Conservation (phyloP, 208 protist genomes). For the Acanthamoeba royreba region DNA sequence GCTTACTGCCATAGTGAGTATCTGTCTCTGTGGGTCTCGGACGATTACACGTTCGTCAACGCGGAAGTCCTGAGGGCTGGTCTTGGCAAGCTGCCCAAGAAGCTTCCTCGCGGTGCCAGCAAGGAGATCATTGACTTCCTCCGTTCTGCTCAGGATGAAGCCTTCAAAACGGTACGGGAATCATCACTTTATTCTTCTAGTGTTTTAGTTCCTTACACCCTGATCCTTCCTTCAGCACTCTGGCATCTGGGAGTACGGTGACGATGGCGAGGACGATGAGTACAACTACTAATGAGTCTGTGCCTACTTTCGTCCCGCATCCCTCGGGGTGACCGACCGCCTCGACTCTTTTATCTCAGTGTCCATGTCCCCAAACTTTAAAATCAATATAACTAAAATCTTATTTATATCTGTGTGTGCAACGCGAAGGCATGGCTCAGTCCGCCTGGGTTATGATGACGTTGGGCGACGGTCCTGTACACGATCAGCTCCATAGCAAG, state of each 20-base stretch:
- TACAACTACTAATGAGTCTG: neutral
- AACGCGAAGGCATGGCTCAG: no score
- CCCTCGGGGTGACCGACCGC: no score
- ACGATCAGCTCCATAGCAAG: no score
- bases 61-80: slow-evolving; percentile 21
- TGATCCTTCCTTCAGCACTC: neutral
- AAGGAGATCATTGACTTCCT: slow-evolving; percentile 14
- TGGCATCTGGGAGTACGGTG: slow-evolving; percentile 47
- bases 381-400: neutral
- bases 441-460: no score
- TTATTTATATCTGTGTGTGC: neutral
- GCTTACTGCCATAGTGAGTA: neutral
- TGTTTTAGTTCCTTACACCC: neutral
- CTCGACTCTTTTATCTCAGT: neutral
- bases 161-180: neutral
- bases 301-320: no score
- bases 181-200: neutral
- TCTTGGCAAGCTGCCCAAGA: neutral
- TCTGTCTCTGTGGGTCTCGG: neutral
- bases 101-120: slow-evolving; percentile 23
- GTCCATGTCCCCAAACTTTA: neutral
- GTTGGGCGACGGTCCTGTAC: no score
- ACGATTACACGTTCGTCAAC: slow-evolving; percentile 10
- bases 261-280: slow-evolving; percentile 39
- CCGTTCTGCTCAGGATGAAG: slow-evolving; percentile 16